Evolutionary conservation across 257 asterid genomes (phyloP).

Genomic region (Scutellaria barbata): DNA sequence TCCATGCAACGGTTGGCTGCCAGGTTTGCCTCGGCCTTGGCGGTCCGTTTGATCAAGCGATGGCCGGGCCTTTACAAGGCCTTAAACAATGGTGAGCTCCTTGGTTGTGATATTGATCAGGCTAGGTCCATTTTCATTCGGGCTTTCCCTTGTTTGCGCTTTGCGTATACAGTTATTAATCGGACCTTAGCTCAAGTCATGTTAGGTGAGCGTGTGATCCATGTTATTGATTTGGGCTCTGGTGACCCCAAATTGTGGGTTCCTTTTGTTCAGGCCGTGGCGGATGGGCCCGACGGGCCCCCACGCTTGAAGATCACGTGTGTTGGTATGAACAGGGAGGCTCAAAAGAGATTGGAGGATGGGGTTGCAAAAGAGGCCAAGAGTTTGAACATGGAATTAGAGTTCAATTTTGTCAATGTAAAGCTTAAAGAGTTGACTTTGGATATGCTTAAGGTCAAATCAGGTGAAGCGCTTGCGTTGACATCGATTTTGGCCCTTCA

Average conservation of each 20-base stretch:
- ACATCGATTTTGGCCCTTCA: slow-evolving; percentile 52
- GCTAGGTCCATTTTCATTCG: slow-evolving; percentile 36
- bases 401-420: slow-evolving; percentile 42
- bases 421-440: slow-evolving; percentile 41
- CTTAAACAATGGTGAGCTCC: slow-evolving; percentile 32
- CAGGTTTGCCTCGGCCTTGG: slow-evolving; percentile 58
- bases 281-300: slow-evolving; percentile 45
- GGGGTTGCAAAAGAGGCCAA: slow-evolving; percentile 50
- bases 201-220: slow-evolving; percentile 42
- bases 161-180: slow-evolving; percentile 43
- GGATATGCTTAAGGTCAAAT: slow-evolving; percentile 46
- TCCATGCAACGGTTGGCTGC: slow-evolving; percentile 56
- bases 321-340: slow-evolving; percentile 37
- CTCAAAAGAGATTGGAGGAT: slow-evolving; percentile 38
- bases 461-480: slow-evolving; percentile 54
- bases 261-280: slow-evolving; percentile 44
- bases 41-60: slow-evolving; percentile 53
- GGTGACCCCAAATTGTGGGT: slow-evolving; percentile 53
- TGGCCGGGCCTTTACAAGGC: slow-evolving; percentile 71
- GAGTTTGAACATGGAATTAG: slow-evolving; percentile 42
- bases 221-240: slow-evolving; percentile 54
- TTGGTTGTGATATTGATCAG: slow-evolving; percentile 33
- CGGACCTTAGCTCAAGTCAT: slow-evolving; percentile 42
- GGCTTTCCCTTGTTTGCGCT: slow-evolving; percentile 47
- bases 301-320: slow-evolving; percentile 50